Base-by-base conservation (phyloP, 2,329 filamentous ascomycete genomes). In the Pyricularia sp. region DNA sequence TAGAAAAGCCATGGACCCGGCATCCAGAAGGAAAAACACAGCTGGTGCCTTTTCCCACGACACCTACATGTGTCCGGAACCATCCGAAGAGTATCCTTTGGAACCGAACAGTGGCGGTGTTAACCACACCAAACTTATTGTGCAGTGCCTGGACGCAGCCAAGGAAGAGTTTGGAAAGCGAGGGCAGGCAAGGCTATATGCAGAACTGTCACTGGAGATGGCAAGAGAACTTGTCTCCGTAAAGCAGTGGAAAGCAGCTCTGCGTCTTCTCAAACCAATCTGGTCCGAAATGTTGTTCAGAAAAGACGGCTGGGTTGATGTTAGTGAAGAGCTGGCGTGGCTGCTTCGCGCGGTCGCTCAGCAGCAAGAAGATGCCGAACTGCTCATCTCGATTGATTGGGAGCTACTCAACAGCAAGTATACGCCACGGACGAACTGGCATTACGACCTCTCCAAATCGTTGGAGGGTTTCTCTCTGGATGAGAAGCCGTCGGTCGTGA, bases 61-160 rank as follows among this genome's bases (percentile, higher is more conserved):
- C 71, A 85, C 82, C 1, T 89, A 88, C 72, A 80, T 89, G 76
- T 88, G 85, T 65, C 85, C 84, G 13, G 81, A 84, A 53, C 86
- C 86, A 1, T 78, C 85, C 67, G 78, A 86, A 67, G 85, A 88
- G 69, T 79, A 79, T 62, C 84, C 85, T 0, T 68, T 86, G 16
- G 26, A 28, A 40, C 44, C 19, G 4, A 30, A 30, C n/a, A 55
- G 26, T n/a, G 68, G 72, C 3, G 82, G 83, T 0, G 77, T 84
- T 57, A 78, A 86, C 66, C 85, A 88, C 71, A 75, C 79, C 1
- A 76, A 79, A 66, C 71, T 86, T 28, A 83, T 88, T 35, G 75
- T 85, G 28, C 77, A 83, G 55, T 78, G 76, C 60, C 72, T 88
- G 10, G 74, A 77, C 62, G 76, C 77, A 49, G 83, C 85, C 3